Base-by-base conservation (phyloP, 2,329 filamentous ascomycete species). In the Xylaria sp. region DNA sequence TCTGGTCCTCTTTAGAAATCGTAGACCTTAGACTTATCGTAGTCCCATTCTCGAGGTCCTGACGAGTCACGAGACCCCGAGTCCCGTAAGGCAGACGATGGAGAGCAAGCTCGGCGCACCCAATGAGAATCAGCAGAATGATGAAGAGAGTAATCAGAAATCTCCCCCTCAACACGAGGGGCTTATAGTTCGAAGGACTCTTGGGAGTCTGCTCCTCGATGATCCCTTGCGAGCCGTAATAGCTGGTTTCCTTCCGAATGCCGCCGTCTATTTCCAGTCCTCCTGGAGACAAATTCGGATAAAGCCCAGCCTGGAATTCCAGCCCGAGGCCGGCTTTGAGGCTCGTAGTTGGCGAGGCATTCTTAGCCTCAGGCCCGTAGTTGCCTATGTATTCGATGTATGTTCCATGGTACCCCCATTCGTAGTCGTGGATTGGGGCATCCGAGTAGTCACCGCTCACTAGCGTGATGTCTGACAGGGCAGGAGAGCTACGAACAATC, bases 71-170 rank as follows among this genome's bases (percentile, higher is more conserved):
- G 18, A 44, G 18, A n/a, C 20, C 42, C 6, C 40, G 39, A 22
- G 61, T 61, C 11, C 50, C 56, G 18, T 66, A 49, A 16, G 70
- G 70, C 5, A 72, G 60, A 39, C 63, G 54, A 21, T 62, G 66
- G 42, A 66, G 59, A 1, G 66, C 63, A 20, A 68, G 29, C 50
- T 67, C 68, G 22, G 63, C 62, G 9, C 71, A 21, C 0, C 39
- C 62, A 16, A 72, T 56, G 11, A 71, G 57, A 29, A 57, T 16
- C 11, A 63, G 26, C 19, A 69, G 52, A 11, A 37, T 41, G 4
- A 54, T 50, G 16, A 65, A 44, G 4, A 66, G 34, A 13, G 37
- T 18, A 7, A 61, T 16, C 34, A 67, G 44, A 37, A 63, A 62
- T 11, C 39, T 44, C 49, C 48, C 50, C 48, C 57, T 59, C 21